Percentiles rank a stretch among this genome's conserved stretches.
Evolutionary conservation across 106 monocot genomes (phyloP).

Genomic region (Dendrobium chrysotoxum): DNA sequence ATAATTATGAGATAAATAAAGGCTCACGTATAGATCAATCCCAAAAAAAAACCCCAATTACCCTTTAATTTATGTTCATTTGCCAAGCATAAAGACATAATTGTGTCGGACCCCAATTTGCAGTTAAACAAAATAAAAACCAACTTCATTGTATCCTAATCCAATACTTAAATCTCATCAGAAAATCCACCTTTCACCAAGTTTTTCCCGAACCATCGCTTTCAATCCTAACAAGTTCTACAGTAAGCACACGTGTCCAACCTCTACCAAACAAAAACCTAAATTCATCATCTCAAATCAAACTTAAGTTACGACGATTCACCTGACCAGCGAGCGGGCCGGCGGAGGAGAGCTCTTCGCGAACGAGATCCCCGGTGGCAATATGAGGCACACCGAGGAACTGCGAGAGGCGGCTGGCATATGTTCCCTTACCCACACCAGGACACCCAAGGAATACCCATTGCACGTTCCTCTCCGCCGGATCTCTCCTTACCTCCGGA

Average conservation of each 20-base stretch:
- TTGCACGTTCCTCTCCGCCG: conserved; percentile 48
- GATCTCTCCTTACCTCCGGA: conserved; percentile 6
- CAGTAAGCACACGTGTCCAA: neutral
- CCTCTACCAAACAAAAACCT: neutral
- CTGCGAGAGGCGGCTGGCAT: conserved; percentile 80
- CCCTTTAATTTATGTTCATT: neutral
- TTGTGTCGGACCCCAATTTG: neutral
- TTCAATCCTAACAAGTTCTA: neutral
- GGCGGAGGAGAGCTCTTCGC: conserved; percentile 68
- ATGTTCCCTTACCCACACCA: conserved; percentile 94
- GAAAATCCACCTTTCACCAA: neutral
- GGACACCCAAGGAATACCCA: conserved; percentile 97
- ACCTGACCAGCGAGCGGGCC: conserved; percentile 70
- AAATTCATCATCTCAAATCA: neutral
- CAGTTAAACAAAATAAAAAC: neutral
- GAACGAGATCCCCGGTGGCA: conserved; percentile 96
- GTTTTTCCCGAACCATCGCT: neutral
- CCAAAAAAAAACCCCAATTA: no score
- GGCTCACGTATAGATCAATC: neutral
- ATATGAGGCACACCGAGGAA: conserved; percentile 84
- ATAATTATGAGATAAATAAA: neutral
- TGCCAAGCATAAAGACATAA: neutral
- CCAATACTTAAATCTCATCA: neutral
- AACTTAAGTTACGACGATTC: neutral
- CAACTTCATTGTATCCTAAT: neutral